phyloP scores from a whole-genome alignment of 2,329 filamentous ascomycete species.

The Paecilomyces fulvus region DNA sequence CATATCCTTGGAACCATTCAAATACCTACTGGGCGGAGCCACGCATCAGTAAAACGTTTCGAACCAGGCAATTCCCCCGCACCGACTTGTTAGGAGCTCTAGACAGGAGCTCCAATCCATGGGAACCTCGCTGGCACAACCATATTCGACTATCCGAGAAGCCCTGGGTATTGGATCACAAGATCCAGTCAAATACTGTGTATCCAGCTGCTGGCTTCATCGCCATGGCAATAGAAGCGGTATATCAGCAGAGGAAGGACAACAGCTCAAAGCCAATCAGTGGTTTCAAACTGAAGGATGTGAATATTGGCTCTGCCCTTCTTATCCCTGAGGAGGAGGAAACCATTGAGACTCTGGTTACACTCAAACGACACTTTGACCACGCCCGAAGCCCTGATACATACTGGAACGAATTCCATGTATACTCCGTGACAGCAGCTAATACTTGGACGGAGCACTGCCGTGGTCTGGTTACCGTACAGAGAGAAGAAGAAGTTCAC shows the following conservation, averaged over 20 bases:
- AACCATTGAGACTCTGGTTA: conserved; percentile 6
- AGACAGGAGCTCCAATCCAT: conserved; percentile 5
- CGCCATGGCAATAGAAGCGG: conserved; percentile 21
- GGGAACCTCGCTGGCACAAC: conserved; percentile 21
- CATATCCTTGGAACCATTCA: conserved; percentile 19
- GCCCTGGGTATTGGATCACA: conserved; percentile 24
- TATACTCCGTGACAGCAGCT: conserved; percentile 6
- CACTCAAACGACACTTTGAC: neutral
- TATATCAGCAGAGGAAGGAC: conserved; percentile 2
- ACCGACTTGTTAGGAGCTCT: conserved; percentile 19
- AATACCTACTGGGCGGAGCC: conserved; percentile 18
- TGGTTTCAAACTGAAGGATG: conserved; percentile 10
- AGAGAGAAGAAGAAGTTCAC: neutral
- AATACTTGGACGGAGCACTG: conserved; percentile 12
- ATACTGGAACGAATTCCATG: conserved; percentile 7
- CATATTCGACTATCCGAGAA: conserved; percentile 15
- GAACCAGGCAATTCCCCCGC: conserved; percentile 9
- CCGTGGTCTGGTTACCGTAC: conserved; percentile 8
- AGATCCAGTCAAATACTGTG: conserved; percentile 11
- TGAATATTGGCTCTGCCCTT: conserved; percentile 15
- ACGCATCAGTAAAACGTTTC: conserved; percentile 13
- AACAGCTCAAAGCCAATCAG: conserved; percentile 1
- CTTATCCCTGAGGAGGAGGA: conserved; percentile 10
- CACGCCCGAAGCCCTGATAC: neutral
- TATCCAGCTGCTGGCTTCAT: conserved; percentile 24